A percentile compares a stretch with the other conserved stretches of the same genome.
Evolutionary conservation across 192 early-diverging fungal species (phyloP).

Genomic region (Borealophlyctis nickersoniae): DNA sequence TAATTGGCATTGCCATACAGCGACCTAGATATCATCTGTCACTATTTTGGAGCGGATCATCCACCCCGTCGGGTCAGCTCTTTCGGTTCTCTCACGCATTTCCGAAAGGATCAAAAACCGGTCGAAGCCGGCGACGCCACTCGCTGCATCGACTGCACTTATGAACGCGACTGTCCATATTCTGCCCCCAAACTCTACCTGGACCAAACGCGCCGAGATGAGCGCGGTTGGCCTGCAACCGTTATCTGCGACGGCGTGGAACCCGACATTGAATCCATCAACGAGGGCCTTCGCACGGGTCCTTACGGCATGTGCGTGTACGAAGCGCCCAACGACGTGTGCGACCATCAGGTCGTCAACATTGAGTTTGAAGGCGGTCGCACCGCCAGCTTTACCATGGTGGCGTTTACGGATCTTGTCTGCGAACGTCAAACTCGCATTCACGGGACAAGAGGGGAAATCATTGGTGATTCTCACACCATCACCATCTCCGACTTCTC

Average conservation of each 20-base stretch:
- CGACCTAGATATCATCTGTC: constrained; percentile 53
- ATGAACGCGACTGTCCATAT: constrained; percentile 57
- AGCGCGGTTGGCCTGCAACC: constrained; percentile 52
- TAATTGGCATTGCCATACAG: constrained; percentile 39
- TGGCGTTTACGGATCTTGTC: constrained; percentile 51
- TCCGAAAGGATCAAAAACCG: constrained; percentile 54
- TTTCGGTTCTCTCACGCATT: constrained; percentile 62
- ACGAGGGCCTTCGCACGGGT: constrained; percentile 42
- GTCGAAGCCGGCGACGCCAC: constrained; percentile 51
- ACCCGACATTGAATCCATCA: constrained; percentile 50
- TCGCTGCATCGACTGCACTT: constrained; percentile 52
- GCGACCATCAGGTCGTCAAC: constrained; percentile 63
- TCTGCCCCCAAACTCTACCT: constrained; percentile 58
- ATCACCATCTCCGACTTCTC: constrained; percentile 48
- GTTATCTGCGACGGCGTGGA: constrained; percentile 46
- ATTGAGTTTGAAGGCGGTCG: constrained; percentile 51
- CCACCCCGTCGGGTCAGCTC: constrained; percentile 43
- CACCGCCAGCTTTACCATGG: constrained; percentile 56
- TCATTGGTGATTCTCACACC: constrained; percentile 49
- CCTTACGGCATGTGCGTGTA: constrained; percentile 69
- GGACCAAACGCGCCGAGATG: constrained; percentile 30
- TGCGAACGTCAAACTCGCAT: constrained; percentile 54
- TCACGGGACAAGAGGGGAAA: constrained; percentile 51
- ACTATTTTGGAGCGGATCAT: constrained; percentile 31
- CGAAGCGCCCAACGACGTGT: constrained; percentile 68